These are phyloP conservation scores for Asterella californica DNA, from an alignment of 225 moss, liverwort and hornwort species.

Conservation along the genomic window DNA sequence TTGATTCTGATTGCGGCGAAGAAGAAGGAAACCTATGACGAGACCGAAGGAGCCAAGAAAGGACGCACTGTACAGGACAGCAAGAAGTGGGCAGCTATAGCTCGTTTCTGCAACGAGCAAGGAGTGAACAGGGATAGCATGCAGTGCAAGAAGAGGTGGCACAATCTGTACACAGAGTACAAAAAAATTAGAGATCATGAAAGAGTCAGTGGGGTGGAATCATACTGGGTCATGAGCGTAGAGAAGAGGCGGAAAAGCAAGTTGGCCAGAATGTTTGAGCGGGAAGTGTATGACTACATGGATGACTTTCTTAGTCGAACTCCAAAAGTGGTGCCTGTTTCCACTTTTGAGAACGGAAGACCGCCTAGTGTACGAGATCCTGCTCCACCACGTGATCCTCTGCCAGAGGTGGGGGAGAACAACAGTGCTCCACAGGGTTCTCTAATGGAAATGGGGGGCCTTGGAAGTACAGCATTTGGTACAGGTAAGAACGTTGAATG, in stretches of 20 bases:
- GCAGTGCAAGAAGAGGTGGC: slow-evolving; percentile 93
- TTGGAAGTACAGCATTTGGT: slow-evolving; percentile 41
- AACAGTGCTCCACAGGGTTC: slow-evolving; percentile 42
- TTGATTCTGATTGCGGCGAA: slow-evolving; percentile 72
- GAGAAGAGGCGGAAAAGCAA: slow-evolving; percentile 81
- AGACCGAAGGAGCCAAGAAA: slow-evolving; percentile 59
- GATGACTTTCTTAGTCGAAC: slow-evolving; percentile 49
- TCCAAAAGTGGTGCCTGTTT: slow-evolving; percentile 24
- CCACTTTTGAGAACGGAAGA: slow-evolving; percentile 31
- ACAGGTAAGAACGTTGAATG: slow-evolving; percentile 28
- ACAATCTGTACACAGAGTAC: slow-evolving; percentile 89
- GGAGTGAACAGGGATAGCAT: slow-evolving; percentile 86
- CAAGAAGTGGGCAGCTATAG: slow-evolving; percentile 79
- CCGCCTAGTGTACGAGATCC: slow-evolving; percentile 27
- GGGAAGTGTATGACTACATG: slow-evolving; percentile 75
- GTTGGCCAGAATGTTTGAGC: slow-evolving; percentile 88
- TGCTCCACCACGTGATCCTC: slow-evolving; percentile 27
- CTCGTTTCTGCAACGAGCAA: slow-evolving; percentile 78
- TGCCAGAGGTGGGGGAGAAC: slow-evolving; percentile 45
- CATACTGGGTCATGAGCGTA: slow-evolving; percentile 89
- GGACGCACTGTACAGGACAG: slow-evolving; percentile 63
- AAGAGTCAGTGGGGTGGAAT: slow-evolving; percentile 47
- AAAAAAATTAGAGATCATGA: slow-evolving; percentile 89
- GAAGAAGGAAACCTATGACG: slow-evolving; percentile 76
- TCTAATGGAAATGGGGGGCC: slow-evolving; percentile 36